A percentile compares a stretch with the other conserved stretches of the same genome.
These are phyloP conservation scores for Sungouiella blattae DNA, from an alignment of 805 yeast species.

Conservation along the genomic window DNA sequence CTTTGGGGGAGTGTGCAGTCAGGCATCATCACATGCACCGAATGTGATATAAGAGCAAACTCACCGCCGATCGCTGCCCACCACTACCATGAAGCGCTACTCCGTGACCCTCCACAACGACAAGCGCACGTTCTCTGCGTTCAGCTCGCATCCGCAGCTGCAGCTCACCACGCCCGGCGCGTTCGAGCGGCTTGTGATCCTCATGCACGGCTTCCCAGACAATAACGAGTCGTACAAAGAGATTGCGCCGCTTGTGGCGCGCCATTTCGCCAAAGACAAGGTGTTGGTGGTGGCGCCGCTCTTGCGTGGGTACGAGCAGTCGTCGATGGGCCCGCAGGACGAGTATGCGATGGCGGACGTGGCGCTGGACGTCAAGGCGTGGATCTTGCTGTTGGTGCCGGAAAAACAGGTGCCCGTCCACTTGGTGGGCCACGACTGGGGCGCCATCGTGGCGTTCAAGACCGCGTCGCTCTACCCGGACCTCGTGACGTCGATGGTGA, in stretches of 20 bases:
- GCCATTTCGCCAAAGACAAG: constrained; percentile 14
- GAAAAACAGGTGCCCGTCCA: constrained; percentile 27
- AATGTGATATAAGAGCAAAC: too few relatives aligned
- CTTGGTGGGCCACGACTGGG: constrained; percentile 45
- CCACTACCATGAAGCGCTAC: neutral
- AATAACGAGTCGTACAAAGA: constrained; percentile 26
- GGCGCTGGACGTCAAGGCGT: constrained; percentile 32
- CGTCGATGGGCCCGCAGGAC: constrained; percentile 22
- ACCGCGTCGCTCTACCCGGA: constrained; percentile 34
- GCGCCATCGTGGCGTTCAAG: constrained; percentile 35
- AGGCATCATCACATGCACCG: too few relatives aligned
- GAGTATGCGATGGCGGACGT: constrained; percentile 27
- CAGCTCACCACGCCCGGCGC: constrained; percentile 1
- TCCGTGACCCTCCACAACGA: constrained; percentile 6
- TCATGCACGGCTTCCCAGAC: constrained; percentile 41
- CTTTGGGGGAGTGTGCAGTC: too few relatives aligned
- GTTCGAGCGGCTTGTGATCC: constrained; percentile 19
- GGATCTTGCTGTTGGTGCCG: constrained; percentile 25
- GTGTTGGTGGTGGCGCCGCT: constrained; percentile 30
- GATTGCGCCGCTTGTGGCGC: constrained; percentile 19
- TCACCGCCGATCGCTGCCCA: too few relatives aligned
- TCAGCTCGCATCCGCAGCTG: constrained; percentile 9
- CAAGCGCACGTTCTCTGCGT: constrained; percentile 10
- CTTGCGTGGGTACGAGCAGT: constrained; percentile 36
- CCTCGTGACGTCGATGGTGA: constrained; percentile 26